Percentiles rank a stretch among this genome's conserved stretches.
phyloP scores from a whole-genome alignment of 2,329 filamentous ascomycete genomes.

The Acephala macrosclerotiorum region DNA sequence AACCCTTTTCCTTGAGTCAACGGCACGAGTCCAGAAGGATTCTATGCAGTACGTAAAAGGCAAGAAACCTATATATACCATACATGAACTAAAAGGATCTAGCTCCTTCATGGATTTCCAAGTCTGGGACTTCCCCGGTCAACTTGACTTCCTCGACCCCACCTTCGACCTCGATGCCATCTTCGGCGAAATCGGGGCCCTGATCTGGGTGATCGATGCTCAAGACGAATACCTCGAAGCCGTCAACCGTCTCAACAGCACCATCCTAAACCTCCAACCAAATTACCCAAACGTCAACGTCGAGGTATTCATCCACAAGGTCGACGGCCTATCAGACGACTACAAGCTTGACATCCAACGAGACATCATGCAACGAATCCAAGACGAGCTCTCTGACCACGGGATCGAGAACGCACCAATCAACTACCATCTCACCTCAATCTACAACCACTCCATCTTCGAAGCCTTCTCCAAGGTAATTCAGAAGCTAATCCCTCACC shows the following conservation, averaged over 20 bases:
- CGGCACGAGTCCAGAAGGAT: slow-evolving; percentile 91
- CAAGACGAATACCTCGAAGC: slow-evolving; percentile 98
- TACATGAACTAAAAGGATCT: slow-evolving; percentile 20
- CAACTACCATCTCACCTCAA: slow-evolving; percentile 94
- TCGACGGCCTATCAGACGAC: slow-evolving; percentile 96
- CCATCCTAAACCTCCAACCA: slow-evolving; percentile 87
- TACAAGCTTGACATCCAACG: slow-evolving; percentile 96
- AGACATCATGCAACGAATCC: slow-evolving; percentile 94
- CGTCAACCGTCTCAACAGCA: slow-evolving; percentile 84
- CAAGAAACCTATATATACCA: background rate
- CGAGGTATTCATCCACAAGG: slow-evolving; percentile 99
- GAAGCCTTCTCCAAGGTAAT: slow-evolving; percentile 99
- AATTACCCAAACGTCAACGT: slow-evolving; percentile 94
- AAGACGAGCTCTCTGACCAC: slow-evolving; percentile 92
- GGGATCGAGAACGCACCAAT: slow-evolving; percentile 94
- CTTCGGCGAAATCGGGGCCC: slow-evolving; percentile 90
- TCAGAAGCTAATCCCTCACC: slow-evolving; percentile 92
- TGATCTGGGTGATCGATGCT: slow-evolving; percentile 98
- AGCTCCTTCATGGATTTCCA: slow-evolving; percentile 99
- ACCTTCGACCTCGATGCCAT: slow-evolving; percentile 92
- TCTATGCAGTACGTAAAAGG: slow-evolving; percentile 80
- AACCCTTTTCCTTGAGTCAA: slow-evolving; percentile 94
- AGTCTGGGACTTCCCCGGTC: slow-evolving; percentile 96
- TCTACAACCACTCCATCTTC: slow-evolving; percentile 98
- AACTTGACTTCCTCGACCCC: slow-evolving; percentile 90